phyloP scores from a whole-genome alignment of 2,329 filamentous ascomycete species.

The Metarhizium brunneum region DNA sequence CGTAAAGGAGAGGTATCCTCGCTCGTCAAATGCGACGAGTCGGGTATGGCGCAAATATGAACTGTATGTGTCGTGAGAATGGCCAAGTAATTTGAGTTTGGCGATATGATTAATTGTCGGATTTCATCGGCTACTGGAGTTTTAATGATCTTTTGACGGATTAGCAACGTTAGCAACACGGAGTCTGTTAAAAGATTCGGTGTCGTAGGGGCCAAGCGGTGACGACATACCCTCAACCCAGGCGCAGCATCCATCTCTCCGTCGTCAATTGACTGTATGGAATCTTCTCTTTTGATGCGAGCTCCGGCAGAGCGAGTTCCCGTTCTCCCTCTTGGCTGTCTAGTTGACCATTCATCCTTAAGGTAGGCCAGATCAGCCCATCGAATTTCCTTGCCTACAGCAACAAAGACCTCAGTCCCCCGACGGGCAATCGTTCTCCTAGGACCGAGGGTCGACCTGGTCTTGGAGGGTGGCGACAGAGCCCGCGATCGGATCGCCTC shows the following conservation, averaged over 20 bases:
- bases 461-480: slow-evolving; percentile 29
- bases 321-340: slow-evolving; percentile 19
- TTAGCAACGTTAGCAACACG: slow-evolving; percentile 3
- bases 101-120: slow-evolving; percentile 75
- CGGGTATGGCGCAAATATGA: slow-evolving; percentile 78
- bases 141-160: slow-evolving; percentile 54
- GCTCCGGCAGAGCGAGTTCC: slow-evolving; percentile 19
- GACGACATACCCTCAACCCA: slow-evolving; percentile 24
- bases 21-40: slow-evolving; percentile 64
- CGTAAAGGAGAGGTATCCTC: slow-evolving; percentile 61
- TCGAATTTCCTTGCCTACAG: slow-evolving; percentile 79
- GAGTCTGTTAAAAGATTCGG: too few species aligned
- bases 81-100: slow-evolving; percentile 71
- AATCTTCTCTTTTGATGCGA: slow-evolving; percentile 40
- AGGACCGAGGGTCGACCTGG: slow-evolving; percentile 37
- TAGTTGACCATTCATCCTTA: slow-evolving; percentile 48
- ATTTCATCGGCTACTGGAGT: slow-evolving; percentile 74
- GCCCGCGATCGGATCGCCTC: slow-evolving; percentile 30
- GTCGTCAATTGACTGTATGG: slow-evolving; percentile 27
- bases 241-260: slow-evolving; percentile 16
- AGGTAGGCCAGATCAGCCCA: slow-evolving; percentile 80
- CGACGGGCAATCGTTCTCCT: slow-evolving; percentile 66
- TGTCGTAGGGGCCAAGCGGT: background rate
- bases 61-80: slow-evolving; percentile 82
- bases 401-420: slow-evolving; percentile 82